phyloP scores from a whole-genome alignment of 148 eudicot species.

The Chenopodium suecicum region DNA sequence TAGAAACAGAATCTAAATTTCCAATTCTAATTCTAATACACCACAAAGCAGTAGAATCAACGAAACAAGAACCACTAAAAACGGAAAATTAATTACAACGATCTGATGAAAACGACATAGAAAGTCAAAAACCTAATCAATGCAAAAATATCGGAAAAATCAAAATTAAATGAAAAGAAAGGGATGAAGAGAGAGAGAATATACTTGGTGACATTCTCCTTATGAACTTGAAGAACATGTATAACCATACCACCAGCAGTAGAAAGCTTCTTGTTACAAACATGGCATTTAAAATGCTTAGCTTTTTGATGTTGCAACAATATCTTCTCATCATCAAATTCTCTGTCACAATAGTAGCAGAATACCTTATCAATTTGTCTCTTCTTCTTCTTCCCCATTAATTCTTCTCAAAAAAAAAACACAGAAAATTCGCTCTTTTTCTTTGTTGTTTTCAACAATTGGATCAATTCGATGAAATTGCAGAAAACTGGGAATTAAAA shows the following conservation, averaged over 20 bases:
- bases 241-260: conserved; percentile 97
- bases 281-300: conserved; percentile 94
- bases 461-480: conserved; percentile 2
- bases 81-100: too few relatives aligned
- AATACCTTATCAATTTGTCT: conserved; percentile 60
- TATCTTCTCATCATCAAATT: conserved; percentile 97
- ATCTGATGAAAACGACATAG: not conserved
- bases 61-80: too few relatives aligned
- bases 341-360: conserved; percentile 97
- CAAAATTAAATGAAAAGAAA: not conserved
- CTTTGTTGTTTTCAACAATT: not conserved
- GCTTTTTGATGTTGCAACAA: conserved; percentile 95
- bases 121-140: not conserved
- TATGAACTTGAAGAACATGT: conserved; percentile 97
- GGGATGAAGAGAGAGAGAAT: not conserved
- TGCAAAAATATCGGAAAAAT: not conserved
- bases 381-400: conserved; percentile 91
- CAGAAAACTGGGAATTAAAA: not conserved
- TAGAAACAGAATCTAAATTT: too few relatives aligned
- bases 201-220: conserved; percentile 84
- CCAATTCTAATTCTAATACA: too few relatives aligned
- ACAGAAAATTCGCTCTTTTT: not conserved
- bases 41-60: too few relatives aligned
- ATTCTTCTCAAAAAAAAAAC: not conserved
- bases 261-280: conserved; percentile 94